Conservation (phyloP, 495 filamentous ascomycete species). For the Neurospora sp. region DNA sequence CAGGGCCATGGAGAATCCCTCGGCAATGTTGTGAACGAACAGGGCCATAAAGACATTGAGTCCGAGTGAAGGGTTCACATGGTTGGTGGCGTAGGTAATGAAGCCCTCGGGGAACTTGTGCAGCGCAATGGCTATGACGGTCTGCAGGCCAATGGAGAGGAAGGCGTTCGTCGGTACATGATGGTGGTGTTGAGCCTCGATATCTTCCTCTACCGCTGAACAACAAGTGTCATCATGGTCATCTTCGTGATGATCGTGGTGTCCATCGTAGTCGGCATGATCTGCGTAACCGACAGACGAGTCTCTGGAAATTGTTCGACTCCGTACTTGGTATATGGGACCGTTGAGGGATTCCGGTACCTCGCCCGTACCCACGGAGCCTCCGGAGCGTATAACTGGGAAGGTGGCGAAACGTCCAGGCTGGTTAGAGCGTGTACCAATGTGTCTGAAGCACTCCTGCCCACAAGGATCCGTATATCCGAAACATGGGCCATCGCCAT, state of each 20-base stretch:
- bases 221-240: constrained; percentile 21
- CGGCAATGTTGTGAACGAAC: constrained; percentile 95
- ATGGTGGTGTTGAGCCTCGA: constrained; percentile 67
- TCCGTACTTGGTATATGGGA: background rate
- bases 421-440: constrained; percentile 19
- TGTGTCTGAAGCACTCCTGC: constrained; percentile 62
- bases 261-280: background rate
- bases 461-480: constrained; percentile 82
- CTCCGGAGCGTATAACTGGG: constrained; percentile 1
- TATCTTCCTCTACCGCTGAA: constrained; percentile 22
- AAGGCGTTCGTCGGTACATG: constrained; percentile 96
- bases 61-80: constrained; percentile 79
- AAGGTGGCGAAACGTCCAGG: constrained; percentile 16
- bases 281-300: background rate
- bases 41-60: constrained; percentile 89
- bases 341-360: background rate
- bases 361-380: background rate
- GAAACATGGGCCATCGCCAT: constrained; percentile 66
- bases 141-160: constrained; percentile 85
- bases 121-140: constrained; percentile 83
- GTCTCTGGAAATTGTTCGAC: background rate
- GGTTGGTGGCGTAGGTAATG: constrained; percentile 97
- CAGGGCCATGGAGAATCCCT: constrained; percentile 89
- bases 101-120: constrained; percentile 98
- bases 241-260: constrained; percentile 11